phyloP scores from a whole-genome alignment of 139 green algal genomes.

The Chara braunii region DNA sequence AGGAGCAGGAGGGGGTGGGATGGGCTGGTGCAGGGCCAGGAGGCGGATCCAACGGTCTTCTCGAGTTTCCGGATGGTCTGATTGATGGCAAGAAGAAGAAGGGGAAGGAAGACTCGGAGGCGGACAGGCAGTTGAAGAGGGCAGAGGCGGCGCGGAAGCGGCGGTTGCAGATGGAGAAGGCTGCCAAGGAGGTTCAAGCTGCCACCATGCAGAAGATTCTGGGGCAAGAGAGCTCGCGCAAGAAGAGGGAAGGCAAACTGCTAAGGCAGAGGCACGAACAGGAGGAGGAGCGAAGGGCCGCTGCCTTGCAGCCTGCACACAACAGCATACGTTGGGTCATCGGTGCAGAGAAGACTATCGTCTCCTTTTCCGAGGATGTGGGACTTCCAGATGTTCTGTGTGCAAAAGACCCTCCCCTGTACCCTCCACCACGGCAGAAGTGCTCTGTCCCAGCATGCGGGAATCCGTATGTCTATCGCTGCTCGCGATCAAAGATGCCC shows the following conservation, averaged over 20 bases:
- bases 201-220: conserved; percentile 24
- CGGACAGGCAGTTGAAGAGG: conserved; percentile 4
- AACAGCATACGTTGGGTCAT: neutral
- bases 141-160: neutral
- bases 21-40: neutral
- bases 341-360: neutral
- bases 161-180: conserved; percentile 1
- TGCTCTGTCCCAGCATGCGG: neutral
- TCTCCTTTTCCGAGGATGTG: neutral
- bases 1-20: neutral
- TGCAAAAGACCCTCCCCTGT: neutral
- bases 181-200: neutral
- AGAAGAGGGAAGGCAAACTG: conserved; percentile 7
- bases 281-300: neutral
- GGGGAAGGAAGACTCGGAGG: neutral
- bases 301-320: neutral
- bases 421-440: neutral
- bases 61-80: too few relatives aligned
- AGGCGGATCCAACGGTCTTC: neutral
- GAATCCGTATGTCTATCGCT: neutral
- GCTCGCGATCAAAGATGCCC: neutral
- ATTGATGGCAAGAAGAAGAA: neutral
- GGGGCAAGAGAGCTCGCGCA: conserved; percentile 9
- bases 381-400: neutral
- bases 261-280: conserved; percentile 1